Conservation (phyloP, 2,329 filamentous ascomycete species). For the Peltaster fructicola region DNA sequence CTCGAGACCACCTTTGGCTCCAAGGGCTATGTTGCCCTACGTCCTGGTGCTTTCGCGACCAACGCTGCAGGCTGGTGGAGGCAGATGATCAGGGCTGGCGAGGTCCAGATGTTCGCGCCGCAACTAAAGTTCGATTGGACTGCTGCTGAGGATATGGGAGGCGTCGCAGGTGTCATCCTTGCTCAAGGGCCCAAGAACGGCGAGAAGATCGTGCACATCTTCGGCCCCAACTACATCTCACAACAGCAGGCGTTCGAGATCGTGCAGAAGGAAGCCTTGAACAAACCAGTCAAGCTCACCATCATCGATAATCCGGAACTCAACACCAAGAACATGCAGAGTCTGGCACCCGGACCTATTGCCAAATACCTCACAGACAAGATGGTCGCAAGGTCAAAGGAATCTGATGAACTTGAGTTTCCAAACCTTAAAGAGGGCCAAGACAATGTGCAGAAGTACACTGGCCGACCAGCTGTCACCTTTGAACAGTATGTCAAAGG, state of each 20-base stretch:
- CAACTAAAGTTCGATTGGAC: slow-evolving; percentile 23
- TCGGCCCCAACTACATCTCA: slow-evolving; percentile 21
- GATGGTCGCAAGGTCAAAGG: slow-evolving; percentile 1
- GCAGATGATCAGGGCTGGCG: slow-evolving; percentile 16
- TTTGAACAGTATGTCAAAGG: slow-evolving; percentile 20
- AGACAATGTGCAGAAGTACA: slow-evolving; percentile 19
- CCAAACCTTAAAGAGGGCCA: slow-evolving; percentile 8
- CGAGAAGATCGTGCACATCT: slow-evolving; percentile 19
- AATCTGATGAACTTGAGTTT: not conserved
- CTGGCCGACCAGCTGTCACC: slow-evolving; percentile 12
- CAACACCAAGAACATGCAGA: slow-evolving; percentile 1
- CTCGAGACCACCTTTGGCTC: slow-evolving; percentile 25
- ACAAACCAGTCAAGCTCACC: slow-evolving; percentile 17
- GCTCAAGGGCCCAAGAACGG: slow-evolving; percentile 15
- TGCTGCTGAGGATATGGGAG: slow-evolving; percentile 28
- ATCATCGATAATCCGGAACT: slow-evolving; percentile 10
- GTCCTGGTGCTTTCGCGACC: slow-evolving; percentile 28
- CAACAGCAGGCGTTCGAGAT: slow-evolving; percentile 14
- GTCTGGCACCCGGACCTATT: slow-evolving; percentile 5
- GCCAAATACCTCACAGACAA: slow-evolving; percentile 7
- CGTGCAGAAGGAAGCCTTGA: slow-evolving; percentile 16
- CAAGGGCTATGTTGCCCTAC: slow-evolving; percentile 22
- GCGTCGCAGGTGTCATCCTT: slow-evolving; percentile 24
- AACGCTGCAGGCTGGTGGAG: slow-evolving; percentile 24
- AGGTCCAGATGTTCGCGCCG: slow-evolving; percentile 18